A percentile compares a stretch with the other conserved stretches of the same genome.
phyloP scores from a whole-genome alignment of 805 yeast species.

The Hemisphaericaspora nanyangensis region DNA sequence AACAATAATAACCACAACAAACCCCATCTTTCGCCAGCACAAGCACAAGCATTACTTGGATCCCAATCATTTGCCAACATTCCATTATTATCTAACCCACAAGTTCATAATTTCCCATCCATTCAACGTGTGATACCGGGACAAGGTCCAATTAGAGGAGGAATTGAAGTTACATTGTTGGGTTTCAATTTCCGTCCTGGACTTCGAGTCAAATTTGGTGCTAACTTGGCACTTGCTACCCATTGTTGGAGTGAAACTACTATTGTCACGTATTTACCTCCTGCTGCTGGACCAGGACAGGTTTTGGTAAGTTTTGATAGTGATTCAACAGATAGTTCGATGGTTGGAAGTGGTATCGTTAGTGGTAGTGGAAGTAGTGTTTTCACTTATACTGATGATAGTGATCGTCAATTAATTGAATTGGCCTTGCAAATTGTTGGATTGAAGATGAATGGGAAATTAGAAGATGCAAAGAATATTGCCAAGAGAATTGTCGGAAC shows the following conservation, averaged over 20 bases:
- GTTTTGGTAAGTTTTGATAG: constrained; percentile 82
- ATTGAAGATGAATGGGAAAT: constrained; percentile 89
- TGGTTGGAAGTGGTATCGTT: constrained; percentile 15
- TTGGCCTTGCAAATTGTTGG: constrained; percentile 96
- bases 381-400: constrained; percentile 91
- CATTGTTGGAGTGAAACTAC: constrained; percentile 97
- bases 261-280: constrained; percentile 90
- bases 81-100: neutral
- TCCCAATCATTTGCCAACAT: constrained; percentile 3
- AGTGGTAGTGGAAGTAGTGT: no score
- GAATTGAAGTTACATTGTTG: constrained; percentile 86
- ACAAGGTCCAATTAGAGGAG: constrained; percentile 95
- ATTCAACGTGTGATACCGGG: constrained; percentile 91
- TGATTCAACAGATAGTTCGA: constrained; percentile 32
- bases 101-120: constrained; percentile 36
- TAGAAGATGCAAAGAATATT: constrained; percentile 92
- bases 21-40: constrained; percentile 1
- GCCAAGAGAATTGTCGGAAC: constrained; percentile 87
- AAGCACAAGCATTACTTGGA: constrained; percentile 3
- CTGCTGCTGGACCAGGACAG: constrained; percentile 85
- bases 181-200: constrained; percentile 88
- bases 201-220: constrained; percentile 81
- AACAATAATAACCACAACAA: neutral
- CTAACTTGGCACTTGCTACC: constrained; percentile 71
- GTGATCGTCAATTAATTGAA: constrained; percentile 92